Evolutionary conservation across 106 monocot species (phyloP).

Genomic region (Phalaenopsis equestris): DNA sequence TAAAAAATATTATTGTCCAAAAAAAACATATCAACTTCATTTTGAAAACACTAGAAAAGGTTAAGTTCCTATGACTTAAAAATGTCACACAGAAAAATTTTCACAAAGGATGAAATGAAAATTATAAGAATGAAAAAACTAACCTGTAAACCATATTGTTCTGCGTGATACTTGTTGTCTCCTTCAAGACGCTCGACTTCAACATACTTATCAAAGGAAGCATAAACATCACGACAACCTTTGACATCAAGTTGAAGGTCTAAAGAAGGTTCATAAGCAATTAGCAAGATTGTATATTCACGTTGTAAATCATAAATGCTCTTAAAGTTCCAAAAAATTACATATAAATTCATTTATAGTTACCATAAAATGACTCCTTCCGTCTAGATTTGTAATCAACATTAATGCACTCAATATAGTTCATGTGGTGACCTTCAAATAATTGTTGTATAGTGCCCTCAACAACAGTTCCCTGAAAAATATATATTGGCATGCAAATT

Average conservation of each 20-base stretch:
- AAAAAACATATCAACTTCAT: background rate
- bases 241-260: slow-evolving; percentile 93
- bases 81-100: background rate
- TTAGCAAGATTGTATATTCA: background rate
- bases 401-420: slow-evolving; percentile 72
- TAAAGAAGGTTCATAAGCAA: slow-evolving; percentile 16
- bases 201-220: slow-evolving; percentile 94
- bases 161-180: slow-evolving; percentile 95
- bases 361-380: slow-evolving; percentile 71
- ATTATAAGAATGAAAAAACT: background rate
- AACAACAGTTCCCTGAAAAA: slow-evolving; percentile 48
- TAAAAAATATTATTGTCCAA: background rate
- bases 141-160: slow-evolving; percentile 86
- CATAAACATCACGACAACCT: slow-evolving; percentile 96
- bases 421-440: slow-evolving; percentile 70
- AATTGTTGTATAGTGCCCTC: slow-evolving; percentile 59
- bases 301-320: background rate
- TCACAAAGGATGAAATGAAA: background rate
- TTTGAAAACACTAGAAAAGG: background rate
- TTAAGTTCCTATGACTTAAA: background rate
- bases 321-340: background rate
- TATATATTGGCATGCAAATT: background rate
- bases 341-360: background rate
- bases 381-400: slow-evolving; percentile 58
- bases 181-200: slow-evolving; percentile 89